phyloP scores from a whole-genome alignment of 257 asterid species.

The Thymus quinquecostatus region DNA sequence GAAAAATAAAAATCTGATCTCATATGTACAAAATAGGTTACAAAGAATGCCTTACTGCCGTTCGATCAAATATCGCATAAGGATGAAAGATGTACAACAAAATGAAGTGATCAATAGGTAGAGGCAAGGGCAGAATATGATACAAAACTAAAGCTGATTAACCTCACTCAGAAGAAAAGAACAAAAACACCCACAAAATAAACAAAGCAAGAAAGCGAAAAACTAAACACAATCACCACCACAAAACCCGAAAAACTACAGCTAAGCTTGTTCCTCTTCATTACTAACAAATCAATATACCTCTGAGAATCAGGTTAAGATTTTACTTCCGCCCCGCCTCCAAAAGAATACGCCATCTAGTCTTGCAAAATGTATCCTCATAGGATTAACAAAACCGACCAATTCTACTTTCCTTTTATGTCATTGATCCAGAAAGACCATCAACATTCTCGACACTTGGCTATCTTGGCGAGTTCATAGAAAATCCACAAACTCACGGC shows the following conservation, averaged over 20 bases:
- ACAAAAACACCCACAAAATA: conserved; percentile 32
- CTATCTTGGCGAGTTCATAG: conserved; percentile 15
- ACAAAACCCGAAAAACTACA: conserved; percentile 31
- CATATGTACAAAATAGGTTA: conserved; percentile 55
- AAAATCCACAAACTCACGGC: conserved; percentile 21
- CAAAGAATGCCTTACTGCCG: conserved; percentile 52
- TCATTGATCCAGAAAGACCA: conserved; percentile 25
- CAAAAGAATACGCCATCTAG: conserved; percentile 72
- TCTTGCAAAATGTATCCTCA: conserved; percentile 37
- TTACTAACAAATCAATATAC: conserved; percentile 62
- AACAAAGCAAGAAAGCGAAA: conserved; percentile 32
- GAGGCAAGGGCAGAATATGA: conserved; percentile 26
- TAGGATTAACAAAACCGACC: conserved; percentile 41
- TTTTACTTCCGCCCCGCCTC: conserved; percentile 54
- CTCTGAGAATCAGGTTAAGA: conserved; percentile 49
- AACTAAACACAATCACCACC: conserved; percentile 40
- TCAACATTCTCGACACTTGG: conserved; percentile 19
- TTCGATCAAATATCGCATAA: conserved; percentile 41
- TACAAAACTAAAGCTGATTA: conserved; percentile 40
- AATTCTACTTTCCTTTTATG: conserved; percentile 34
- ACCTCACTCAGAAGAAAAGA: conserved; percentile 42
- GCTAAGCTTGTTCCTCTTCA: conserved; percentile 50
- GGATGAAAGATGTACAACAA: conserved; percentile 58
- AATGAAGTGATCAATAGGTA: conserved; percentile 33
- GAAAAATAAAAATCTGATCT: conserved; percentile 38